Evolutionary conservation across 495 filamentous ascomycete species (phyloP).

Genomic region (Xylaria grammica): DNA sequence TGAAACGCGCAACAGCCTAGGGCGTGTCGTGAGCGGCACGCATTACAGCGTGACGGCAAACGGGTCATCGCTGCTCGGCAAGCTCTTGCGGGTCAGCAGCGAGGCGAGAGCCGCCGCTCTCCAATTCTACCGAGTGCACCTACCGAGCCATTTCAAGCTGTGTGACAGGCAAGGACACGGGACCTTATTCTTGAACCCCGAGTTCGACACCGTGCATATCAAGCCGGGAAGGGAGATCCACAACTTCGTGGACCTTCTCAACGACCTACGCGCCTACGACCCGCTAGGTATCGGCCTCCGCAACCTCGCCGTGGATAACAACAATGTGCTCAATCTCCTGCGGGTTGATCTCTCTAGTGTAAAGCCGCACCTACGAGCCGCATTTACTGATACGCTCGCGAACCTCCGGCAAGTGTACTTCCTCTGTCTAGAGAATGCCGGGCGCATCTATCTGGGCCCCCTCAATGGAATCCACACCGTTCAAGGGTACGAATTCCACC

Average conservation of each 20-base stretch:
- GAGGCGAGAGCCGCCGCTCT: slow-evolving; percentile 13
- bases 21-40: neutral
- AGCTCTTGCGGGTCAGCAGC: slow-evolving; percentile 11
- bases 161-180: neutral
- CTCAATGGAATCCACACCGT: slow-evolving; percentile 1
- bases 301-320: slow-evolving; percentile 1
- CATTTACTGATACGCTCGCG: neutral
- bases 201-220: slow-evolving; percentile 6
- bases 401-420: slow-evolving; percentile 1
- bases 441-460: slow-evolving; percentile 8
- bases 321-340: neutral
- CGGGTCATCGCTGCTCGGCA: slow-evolving; percentile 2
- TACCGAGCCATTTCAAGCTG: slow-evolving; percentile 1
- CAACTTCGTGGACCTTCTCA: neutral
- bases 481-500: neutral
- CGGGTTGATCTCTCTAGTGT: neutral
- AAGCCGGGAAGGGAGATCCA: neutral
- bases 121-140: slow-evolving; percentile 6
- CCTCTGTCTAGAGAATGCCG: slow-evolving; percentile 3
- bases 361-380: neutral
- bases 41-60: neutral
- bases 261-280: slow-evolving; percentile 11
- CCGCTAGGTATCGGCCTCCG: slow-evolving; percentile 7
- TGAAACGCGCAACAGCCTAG: neutral
- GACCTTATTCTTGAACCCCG: slow-evolving; percentile 10